These are phyloP conservation scores for Saccharomycopsis schoenii DNA, from an alignment of 805 yeast species.

Conservation along the genomic window DNA sequence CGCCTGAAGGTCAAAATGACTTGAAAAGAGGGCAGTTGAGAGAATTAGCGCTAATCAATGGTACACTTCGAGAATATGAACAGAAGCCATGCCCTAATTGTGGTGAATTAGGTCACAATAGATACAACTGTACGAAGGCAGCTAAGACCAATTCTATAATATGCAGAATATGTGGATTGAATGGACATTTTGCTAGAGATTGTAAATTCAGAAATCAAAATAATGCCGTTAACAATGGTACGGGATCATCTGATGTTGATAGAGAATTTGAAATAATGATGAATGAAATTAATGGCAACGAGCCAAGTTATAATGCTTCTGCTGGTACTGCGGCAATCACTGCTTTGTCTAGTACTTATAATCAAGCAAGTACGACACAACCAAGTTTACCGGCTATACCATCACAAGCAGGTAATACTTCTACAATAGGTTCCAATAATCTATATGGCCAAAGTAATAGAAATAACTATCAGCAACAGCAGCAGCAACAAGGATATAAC, in stretches of 20 bases:
- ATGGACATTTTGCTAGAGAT: conserved; percentile 85
- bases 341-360: neutral
- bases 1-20: conserved; percentile 92
- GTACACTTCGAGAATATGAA: conserved; percentile 80
- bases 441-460: neutral
- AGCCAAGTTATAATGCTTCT: neutral
- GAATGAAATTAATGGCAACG: conserved; percentile 33
- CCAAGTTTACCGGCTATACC: neutral
- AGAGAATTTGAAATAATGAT: conserved; percentile 42
- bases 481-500: conserved; percentile 12
- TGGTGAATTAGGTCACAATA: conserved; percentile 56
- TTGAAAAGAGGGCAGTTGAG: conserved; percentile 83
- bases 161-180: conserved; percentile 70
- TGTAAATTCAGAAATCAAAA: conserved; percentile 40
- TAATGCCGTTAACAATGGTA: conserved; percentile 11
- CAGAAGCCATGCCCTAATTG: conserved; percentile 54
- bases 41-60: conserved; percentile 88
- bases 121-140: conserved; percentile 40
- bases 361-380: neutral
- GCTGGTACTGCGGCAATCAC: neutral
- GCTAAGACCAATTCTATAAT: conserved; percentile 47
- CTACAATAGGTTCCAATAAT: neutral
- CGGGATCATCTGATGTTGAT: conserved; percentile 27
- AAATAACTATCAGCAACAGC: neutral
- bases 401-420: neutral